These are phyloP conservation scores for Rutstroemia sp. DNA, from an alignment of 2,329 filamentous ascomycete genomes.

Conservation along the genomic window DNA sequence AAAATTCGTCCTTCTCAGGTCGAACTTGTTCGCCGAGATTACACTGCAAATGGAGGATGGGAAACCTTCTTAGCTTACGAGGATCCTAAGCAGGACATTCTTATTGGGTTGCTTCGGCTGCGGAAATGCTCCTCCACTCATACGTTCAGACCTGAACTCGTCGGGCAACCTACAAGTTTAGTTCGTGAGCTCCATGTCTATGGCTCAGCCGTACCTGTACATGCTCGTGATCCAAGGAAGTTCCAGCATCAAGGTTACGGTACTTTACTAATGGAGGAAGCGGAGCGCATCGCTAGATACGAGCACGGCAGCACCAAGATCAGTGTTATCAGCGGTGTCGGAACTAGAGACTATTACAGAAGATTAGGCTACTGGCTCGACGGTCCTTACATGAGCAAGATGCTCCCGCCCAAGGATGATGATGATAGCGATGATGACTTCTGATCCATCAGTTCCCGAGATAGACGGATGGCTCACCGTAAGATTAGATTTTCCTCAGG, in stretches of 20 bases:
- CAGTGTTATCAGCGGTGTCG: constrained; percentile 95
- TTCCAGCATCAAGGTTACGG: constrained; percentile 98
- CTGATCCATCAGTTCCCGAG: not conserved
- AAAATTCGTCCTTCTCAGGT: constrained; percentile 96
- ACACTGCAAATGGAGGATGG: constrained; percentile 93
- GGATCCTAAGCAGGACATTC: constrained; percentile 95
- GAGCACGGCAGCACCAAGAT: constrained; percentile 94
- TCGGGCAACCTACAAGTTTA: constrained; percentile 78
- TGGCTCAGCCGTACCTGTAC: constrained; percentile 92
- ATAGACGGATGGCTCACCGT: too few species aligned
- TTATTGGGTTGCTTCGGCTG: constrained; percentile 82
- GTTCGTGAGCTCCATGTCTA: constrained; percentile 96
- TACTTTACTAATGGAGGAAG: constrained; percentile 94
- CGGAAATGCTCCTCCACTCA: constrained; percentile 87
- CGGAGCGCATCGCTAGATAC: constrained; percentile 86
- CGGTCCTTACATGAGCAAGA: constrained; percentile 42
- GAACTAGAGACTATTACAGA: constrained; percentile 89
- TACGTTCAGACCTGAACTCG: constrained; percentile 85
- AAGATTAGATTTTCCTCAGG: too few species aligned
- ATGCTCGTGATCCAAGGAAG: constrained; percentile 89
- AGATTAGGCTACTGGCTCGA: constrained; percentile 92
- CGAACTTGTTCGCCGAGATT: constrained; percentile 89
- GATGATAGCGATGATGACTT: constrained; percentile 27
- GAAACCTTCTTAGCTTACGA: constrained; percentile 98
- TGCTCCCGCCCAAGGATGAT: constrained; percentile 24